Evolutionary conservation across 495 filamentous ascomycete species (phyloP), one percentile per base, ranked within the genome.

Genomic region (Penicillium taxi): DNA sequence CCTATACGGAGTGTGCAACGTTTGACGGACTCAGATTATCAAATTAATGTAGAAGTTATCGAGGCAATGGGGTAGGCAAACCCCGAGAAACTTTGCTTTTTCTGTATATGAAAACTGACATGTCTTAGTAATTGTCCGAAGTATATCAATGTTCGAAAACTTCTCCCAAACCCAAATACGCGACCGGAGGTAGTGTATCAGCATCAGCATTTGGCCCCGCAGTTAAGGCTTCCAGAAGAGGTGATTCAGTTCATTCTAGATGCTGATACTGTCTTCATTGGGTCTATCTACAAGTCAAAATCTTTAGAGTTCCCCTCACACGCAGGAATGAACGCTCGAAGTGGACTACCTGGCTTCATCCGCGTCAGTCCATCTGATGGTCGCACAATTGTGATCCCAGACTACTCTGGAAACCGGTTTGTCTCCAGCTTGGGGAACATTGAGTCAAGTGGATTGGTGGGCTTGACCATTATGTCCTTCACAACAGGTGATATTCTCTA

Each of bases 101-200:
- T 3, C 9, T 6, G 6, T 15, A 9, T 5, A 12, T 7, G n/a
- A 13, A 8, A 8, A 19, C 14, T 36, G 12, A 37, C 31, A 11
- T 2, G 8, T 3, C 14, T 7, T 22, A 43, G 46, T n/a, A 49
- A 49, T 18, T 49, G 46, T 11, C 46, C 46, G 11, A 49, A 49
- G 27, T 49, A 49, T n/a, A 49, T 49, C 33, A 49, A 49, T n/a
- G 21, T 49, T 5, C 42, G 42, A 15, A 45, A 40, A 27, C 14
- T 49, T 6, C 29, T 45, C 6, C 37, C 46, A 12, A 22, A 35
- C 32, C 24, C 46, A 6, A 23, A 41, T 3, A 35, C 42, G 9
- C 37, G 13, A 19, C 42, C 46, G 22, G 5, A 18, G 7, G 14
- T 42, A 24, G 13, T 32, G 1, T 28, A 34, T 21, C 32, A 17